A percentile compares a stretch with the other conserved stretches of the same genome.
These are phyloP conservation scores for Tylopilus vinaceipallidus DNA, from an alignment of 768 basidiomycete species.

Conservation along the genomic window DNA sequence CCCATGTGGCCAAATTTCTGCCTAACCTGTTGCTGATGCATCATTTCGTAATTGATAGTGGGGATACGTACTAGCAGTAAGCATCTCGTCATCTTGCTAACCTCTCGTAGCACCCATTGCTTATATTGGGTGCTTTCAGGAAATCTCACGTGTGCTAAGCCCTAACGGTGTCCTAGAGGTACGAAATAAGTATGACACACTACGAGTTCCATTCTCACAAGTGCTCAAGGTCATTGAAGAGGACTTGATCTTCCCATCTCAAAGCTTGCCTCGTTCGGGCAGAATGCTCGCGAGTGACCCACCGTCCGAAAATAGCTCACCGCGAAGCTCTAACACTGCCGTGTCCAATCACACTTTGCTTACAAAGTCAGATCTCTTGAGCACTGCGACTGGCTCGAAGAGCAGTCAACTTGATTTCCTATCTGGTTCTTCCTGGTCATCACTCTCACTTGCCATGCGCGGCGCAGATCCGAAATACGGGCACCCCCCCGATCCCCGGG, in stretches of 20 bases:
- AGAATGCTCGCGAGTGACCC: slow-evolving; percentile 1
- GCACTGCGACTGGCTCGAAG: slow-evolving; percentile 14
- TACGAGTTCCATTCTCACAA: slow-evolving; percentile 1
- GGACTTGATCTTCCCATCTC: slow-evolving; percentile 66
- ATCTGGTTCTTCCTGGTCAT: slow-evolving; percentile 18
- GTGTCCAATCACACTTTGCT: slow-evolving; percentile 18
- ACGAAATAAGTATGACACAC: slow-evolving; percentile 11
- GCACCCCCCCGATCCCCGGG: slow-evolving; percentile 46
- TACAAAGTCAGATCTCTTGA: slow-evolving; percentile 25
- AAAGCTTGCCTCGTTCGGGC: slow-evolving; percentile 8
- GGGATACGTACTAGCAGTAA: slow-evolving; percentile 64
- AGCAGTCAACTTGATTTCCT: slow-evolving; percentile 10
- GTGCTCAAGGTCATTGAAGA: slow-evolving; percentile 65
- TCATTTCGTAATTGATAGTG: slow-evolving; percentile 41
- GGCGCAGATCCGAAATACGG: slow-evolving; percentile 5
- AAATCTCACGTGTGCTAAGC: slow-evolving; percentile 64
- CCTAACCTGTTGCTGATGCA: slow-evolving; percentile 13
- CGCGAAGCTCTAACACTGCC: slow-evolving; percentile 29
- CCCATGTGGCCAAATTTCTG: background rate
- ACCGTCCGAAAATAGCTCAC: slow-evolving; percentile 25
- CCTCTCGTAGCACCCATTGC: slow-evolving; percentile 14
- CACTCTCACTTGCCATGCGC: slow-evolving; percentile 22
- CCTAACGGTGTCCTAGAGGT: slow-evolving; percentile 67
- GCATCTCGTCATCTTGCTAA: slow-evolving; percentile 12
- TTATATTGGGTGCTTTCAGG: slow-evolving; percentile 38